Evolutionary conservation across 441 rosid species (phyloP).

Genomic region (Adansonia madagascariensis): DNA sequence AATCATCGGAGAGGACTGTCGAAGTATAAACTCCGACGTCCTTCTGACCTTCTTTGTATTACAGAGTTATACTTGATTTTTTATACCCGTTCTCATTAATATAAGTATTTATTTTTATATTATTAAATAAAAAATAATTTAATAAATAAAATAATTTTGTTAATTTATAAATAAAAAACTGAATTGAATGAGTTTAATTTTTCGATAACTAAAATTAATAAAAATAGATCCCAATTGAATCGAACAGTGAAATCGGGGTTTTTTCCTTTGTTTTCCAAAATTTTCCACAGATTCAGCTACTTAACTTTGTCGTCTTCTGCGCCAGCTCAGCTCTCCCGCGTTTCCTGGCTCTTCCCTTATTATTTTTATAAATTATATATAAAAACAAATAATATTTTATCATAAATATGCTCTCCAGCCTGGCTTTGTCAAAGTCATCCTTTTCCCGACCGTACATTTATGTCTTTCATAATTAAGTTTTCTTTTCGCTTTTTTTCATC

Average conservation of each 20-base stretch:
- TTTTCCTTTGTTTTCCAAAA: neutral
- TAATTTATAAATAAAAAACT: too few relatives aligned
- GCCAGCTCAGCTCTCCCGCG: constrained; percentile 19
- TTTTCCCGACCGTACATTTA: neutral
- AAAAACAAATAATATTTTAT: neutral
- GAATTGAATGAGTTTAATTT: too few relatives aligned
- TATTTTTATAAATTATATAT: neutral
- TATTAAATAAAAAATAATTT: too few relatives aligned
- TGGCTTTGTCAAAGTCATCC: constrained; percentile 12
- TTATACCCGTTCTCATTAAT: too few relatives aligned
- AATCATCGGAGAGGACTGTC: too few relatives aligned
- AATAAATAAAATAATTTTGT: too few relatives aligned
- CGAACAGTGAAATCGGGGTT: neutral
- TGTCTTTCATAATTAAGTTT: neutral
- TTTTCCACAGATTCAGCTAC: constrained; percentile 34
- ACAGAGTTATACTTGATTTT: too few relatives aligned
- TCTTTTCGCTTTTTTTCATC: neutral
- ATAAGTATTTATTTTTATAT: too few relatives aligned
- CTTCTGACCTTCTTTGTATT: too few relatives aligned
- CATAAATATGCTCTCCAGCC: constrained; percentile 10
- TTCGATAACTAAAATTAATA: neutral
- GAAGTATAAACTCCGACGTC: too few relatives aligned
- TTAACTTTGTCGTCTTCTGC: constrained; percentile 49
- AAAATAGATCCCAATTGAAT: neutral
- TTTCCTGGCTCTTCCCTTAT: neutral